Conservation (phyloP, 78 protist genomes). For the Speleostelium caveatum region DNA sequence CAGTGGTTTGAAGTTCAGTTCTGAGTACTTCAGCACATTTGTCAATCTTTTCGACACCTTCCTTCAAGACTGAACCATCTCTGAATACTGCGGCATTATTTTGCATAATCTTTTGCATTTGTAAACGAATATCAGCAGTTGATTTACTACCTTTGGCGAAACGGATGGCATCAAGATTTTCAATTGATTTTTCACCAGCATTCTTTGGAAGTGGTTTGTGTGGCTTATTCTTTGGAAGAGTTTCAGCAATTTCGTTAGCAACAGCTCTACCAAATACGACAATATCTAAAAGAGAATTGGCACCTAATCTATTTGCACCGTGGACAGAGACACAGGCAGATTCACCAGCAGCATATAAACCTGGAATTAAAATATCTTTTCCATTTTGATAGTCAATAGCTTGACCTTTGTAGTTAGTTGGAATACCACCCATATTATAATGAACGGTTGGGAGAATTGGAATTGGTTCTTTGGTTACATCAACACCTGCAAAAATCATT, state of each 20-base stretch:
- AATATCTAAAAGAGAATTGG: slow-evolving; percentile 99
- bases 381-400: slow-evolving; percentile 72
- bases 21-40: slow-evolving; percentile 74
- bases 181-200: slow-evolving; percentile 94
- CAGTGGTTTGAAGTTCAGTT: slow-evolving; percentile 77
- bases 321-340: slow-evolving; percentile 97
- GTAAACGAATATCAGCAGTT: slow-evolving; percentile 90
- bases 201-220: slow-evolving; percentile 81
- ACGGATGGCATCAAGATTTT: slow-evolving; percentile 92
- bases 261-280: slow-evolving; percentile 99
- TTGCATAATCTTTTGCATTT: slow-evolving; percentile 95
- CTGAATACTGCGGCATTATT: slow-evolving; percentile 97
- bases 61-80: slow-evolving; percentile 74
- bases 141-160: slow-evolving; percentile 86
- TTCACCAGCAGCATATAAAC: slow-evolving; percentile 99
- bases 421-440: slow-evolving; percentile 99
- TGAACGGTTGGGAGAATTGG: slow-evolving; percentile 99
- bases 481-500: slow-evolving; percentile 98
- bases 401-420: slow-evolving; percentile 97
- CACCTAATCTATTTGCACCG: slow-evolving; percentile 99
- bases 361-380: slow-evolving; percentile 87
- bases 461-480: slow-evolving; percentile 99
- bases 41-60: slow-evolving; percentile 89
- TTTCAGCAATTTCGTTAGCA: slow-evolving; percentile 76
- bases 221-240: slow-evolving; percentile 65